Evolutionary conservation across 2,329 filamentous ascomycete genomes (phyloP).

Genomic region (Arthrobotrys musiformis): DNA sequence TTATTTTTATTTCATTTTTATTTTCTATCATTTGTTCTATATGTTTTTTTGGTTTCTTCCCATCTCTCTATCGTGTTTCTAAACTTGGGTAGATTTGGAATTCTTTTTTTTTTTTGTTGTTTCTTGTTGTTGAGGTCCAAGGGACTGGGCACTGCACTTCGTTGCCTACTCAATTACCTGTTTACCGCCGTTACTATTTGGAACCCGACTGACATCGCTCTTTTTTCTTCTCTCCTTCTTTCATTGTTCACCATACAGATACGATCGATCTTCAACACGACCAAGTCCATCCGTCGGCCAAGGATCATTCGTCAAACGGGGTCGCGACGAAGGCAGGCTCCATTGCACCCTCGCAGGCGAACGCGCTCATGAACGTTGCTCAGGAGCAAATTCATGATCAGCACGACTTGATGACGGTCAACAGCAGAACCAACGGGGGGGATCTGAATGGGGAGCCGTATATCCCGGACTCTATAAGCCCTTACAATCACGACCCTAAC

Average conservation of each 20-base stretch:
- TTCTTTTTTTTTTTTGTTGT: background rate
- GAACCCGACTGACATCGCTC: constrained; percentile 15
- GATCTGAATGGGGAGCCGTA: constrained; percentile 70
- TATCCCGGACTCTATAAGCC: constrained; percentile 64
- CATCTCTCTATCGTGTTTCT: constrained; percentile 25
- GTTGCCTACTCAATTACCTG: background rate
- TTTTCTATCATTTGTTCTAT: no score
- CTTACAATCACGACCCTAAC: constrained; percentile 62
- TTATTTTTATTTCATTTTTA: background rate
- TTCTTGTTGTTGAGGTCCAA: constrained; percentile 22
- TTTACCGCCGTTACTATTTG: constrained; percentile 5
- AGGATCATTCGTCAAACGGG: constrained; percentile 74
- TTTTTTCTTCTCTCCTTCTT: constrained; percentile 25
- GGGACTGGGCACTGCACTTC: constrained; percentile 15
- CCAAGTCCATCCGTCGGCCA: constrained; percentile 80
- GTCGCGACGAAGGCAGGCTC: constrained; percentile 67
- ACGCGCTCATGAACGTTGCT: constrained; percentile 81
- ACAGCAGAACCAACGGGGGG: constrained; percentile 67
- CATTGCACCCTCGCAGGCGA: constrained; percentile 81
- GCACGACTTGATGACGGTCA: constrained; percentile 66
- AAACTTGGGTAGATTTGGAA: constrained; percentile 37
- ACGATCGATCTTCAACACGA: constrained; percentile 89
- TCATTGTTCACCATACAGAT: constrained; percentile 68
- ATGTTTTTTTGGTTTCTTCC: no score
- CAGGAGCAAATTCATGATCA: constrained; percentile 81